Evolutionary conservation across 345 rosid species (phyloP).

Genomic region (Pistacia integerrima): DNA sequence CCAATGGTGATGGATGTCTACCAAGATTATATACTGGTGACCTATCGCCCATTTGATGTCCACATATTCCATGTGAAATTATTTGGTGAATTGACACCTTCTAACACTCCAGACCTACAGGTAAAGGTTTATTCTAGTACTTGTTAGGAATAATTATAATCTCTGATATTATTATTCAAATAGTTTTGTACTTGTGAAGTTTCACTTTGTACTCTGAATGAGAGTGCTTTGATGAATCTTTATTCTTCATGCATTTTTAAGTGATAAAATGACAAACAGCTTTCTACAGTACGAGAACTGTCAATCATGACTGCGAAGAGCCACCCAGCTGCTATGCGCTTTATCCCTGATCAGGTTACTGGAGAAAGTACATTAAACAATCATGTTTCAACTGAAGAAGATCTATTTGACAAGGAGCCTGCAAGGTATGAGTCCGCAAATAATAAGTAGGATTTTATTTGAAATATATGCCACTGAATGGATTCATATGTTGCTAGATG

Average conservation of each 20-base stretch:
- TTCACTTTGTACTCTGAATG: slow-evolving; percentile 26
- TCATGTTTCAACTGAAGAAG: slow-evolving; percentile 51
- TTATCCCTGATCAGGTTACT: slow-evolving; percentile 83
- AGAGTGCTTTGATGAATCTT: slow-evolving; percentile 33
- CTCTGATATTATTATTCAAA: not conserved
- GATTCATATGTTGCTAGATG: slow-evolving; percentile 54
- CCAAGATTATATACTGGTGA: slow-evolving; percentile 78
- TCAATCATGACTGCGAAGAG: slow-evolving; percentile 99
- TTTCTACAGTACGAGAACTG: slow-evolving; percentile 99
- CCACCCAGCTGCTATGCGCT: slow-evolving; percentile 99
- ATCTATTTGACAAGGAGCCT: slow-evolving; percentile 64
- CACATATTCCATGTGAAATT: slow-evolving; percentile 83
- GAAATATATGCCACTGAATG: slow-evolving; percentile 33
- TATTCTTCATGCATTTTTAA: slow-evolving; percentile 71
- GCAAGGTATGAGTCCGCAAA: slow-evolving; percentile 57
- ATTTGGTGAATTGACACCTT: slow-evolving; percentile 77
- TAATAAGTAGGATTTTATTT: slow-evolving; percentile 19
- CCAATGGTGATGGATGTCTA: slow-evolving; percentile 99
- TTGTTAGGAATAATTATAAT: slow-evolving; percentile 1
- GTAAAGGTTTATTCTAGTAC: slow-evolving; percentile 43
- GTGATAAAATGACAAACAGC: slow-evolving; percentile 99
- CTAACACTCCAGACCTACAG: slow-evolving; percentile 78
- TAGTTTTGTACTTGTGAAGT: slow-evolving; percentile 18
- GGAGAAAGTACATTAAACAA: slow-evolving; percentile 50
- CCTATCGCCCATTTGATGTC: slow-evolving; percentile 89